Evolutionary conservation across 495 filamentous ascomycete genomes (phyloP).

Genomic region (Entonaema liquescens): DNA sequence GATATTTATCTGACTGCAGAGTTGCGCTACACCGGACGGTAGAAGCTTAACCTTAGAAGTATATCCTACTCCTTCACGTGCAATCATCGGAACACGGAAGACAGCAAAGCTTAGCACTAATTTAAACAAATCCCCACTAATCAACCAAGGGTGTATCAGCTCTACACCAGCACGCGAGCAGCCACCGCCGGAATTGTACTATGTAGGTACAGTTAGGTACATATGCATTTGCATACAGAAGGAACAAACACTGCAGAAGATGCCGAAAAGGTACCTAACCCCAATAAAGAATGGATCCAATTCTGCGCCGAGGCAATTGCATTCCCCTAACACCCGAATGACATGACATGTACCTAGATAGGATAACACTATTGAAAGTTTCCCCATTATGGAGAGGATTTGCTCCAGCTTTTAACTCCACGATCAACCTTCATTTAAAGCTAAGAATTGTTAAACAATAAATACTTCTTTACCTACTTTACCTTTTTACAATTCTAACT

Average conservation of each 20-base stretch:
- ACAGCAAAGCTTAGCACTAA: conserved; percentile 21
- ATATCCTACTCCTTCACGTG: conserved; percentile 26
- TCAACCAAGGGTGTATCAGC: too few relatives aligned
- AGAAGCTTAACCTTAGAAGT: neutral
- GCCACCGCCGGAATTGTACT: conserved; percentile 19
- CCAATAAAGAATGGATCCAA: conserved; percentile 11
- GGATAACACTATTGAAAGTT: conserved; percentile 14
- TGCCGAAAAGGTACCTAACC: neutral
- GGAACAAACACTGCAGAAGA: too few relatives aligned
- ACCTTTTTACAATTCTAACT: neutral
- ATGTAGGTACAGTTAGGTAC: conserved; percentile 3
- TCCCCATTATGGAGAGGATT: conserved; percentile 9
- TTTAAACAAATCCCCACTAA: conserved; percentile 21
- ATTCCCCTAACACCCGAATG: conserved; percentile 27
- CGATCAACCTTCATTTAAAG: conserved; percentile 6
- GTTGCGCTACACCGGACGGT: neutral
- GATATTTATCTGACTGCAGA: neutral
- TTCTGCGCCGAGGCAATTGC: conserved; percentile 40
- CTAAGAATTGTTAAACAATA: conserved; percentile 15
- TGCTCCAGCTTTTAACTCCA: neutral
- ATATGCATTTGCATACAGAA: neutral
- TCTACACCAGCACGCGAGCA: conserved; percentile 16
- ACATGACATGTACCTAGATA: too few relatives aligned
- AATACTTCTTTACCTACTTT: neutral
- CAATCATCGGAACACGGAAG: conserved; percentile 9